Percentiles rank a stretch among this genome's conserved stretches.
Evolutionary conservation across 148 eudicot genomes (phyloP).

Genomic region (Silene uniflora): DNA sequence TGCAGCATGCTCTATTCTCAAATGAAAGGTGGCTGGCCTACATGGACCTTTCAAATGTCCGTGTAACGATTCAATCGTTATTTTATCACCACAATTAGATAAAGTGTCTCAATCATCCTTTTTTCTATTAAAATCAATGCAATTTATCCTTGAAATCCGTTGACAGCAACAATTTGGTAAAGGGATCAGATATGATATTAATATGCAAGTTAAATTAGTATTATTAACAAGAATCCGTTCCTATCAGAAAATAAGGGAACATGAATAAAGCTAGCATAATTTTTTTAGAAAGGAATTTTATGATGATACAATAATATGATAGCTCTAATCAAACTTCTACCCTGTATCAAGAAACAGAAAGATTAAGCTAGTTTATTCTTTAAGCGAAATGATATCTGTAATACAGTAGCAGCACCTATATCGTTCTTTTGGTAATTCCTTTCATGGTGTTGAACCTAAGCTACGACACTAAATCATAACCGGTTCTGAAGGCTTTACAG

Average conservation of each 20-base stretch:
- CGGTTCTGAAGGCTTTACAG: too few species aligned
- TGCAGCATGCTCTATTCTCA: conserved; percentile 17
- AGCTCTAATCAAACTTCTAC: too few species aligned
- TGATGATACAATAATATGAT: neutral
- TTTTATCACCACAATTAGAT: conserved; percentile 15
- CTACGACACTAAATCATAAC: too few species aligned
- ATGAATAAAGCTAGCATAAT: conserved; percentile 6
- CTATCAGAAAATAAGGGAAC: neutral
- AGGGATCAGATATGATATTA: neutral
- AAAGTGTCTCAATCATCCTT: conserved; percentile 5
- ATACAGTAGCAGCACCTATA: neutral
- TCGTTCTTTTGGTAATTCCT: neutral
- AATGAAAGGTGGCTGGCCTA: conserved; percentile 16
- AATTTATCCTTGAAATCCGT: conserved; percentile 12
- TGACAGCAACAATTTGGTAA: neutral
- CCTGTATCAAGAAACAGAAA: neutral
- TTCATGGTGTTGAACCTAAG: neutral
- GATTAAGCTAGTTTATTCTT: neutral
- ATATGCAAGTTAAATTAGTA: neutral
- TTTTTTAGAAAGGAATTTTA: neutral
- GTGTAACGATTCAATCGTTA: conserved; percentile 26
- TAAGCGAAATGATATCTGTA: neutral
- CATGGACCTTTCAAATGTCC: conserved; percentile 17
- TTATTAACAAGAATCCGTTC: neutral
- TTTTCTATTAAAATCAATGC: neutral